Base-by-base conservation (phyloP, 2,329 filamentous ascomycete species). In the Neofusicoccum umdonicola region DNA sequence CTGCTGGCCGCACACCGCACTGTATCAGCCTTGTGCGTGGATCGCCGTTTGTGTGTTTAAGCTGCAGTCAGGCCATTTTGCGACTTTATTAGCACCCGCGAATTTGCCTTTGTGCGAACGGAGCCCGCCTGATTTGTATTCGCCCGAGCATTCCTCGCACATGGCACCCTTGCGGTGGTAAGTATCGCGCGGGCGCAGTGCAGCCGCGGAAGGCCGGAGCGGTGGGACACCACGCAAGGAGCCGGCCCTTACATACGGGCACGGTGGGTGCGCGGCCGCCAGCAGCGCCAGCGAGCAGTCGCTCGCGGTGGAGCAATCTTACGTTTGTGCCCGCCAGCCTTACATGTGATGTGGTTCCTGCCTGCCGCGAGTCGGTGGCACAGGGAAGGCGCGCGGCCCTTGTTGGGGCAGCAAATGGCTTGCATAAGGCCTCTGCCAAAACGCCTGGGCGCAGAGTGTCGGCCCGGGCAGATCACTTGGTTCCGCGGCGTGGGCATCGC, bases 151-250 rank as follows among this genome's bases (percentile, higher is more conserved):
- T 63, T 64, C 61, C 64, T 66, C 69, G 67, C 74, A 75, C 75
- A 77, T 77, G 75, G 74, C 74, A 76, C 73, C 74, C 74, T 64
- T 60, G 74, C 54, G 54, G 41, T 19, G 56, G 56, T 42, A 60
- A 35, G 54, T 58, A 42, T 58, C 54, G 54, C 54, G 54, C 54
- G 37, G 54, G 54, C 54, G 54, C 41, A 15, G 54, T 58, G 54
- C 56, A 60, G 56, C 41, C 69, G 61, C 47, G 61, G 58, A 62
- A 62, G 58, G 58, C 58, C 58, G 58, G 57, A 58, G 54, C 54
- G 54, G 57, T 50, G 57, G 58, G 58, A 62, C 58, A 50, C 44
- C 58, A 51, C 56, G 56, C 56, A 60, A 60, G 56, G 56, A 60
- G 56, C 56, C 58, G 58, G 58, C 58, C 58, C 58, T 62, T 62